Percentiles rank a stretch among this genome's conserved stretches.
phyloP scores from a whole-genome alignment of 2,329 filamentous ascomycete genomes.

The Aspergillus clavatus region DNA sequence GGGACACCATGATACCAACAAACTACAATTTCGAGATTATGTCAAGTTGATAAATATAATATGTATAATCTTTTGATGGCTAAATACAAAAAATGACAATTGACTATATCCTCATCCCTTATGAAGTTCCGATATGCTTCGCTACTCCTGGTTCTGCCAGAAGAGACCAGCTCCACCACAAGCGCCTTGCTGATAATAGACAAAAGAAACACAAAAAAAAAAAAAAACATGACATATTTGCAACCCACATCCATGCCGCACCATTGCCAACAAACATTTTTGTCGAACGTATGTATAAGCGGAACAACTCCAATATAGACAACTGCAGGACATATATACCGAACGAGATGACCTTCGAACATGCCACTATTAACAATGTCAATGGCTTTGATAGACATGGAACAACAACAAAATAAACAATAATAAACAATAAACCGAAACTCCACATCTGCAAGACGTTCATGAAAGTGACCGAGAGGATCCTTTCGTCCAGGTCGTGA shows the following conservation, averaged over 20 bases:
- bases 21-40: not conserved
- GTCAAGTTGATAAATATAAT: not conserved
- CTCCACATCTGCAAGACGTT: not conserved
- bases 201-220: conserved; percentile 4
- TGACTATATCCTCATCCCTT: not conserved
- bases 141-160: not conserved
- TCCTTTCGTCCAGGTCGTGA: conserved; percentile 25
- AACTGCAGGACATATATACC: conserved; percentile 10
- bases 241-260: conserved; percentile 5
- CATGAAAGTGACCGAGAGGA: conserved; percentile 10
- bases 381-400: conserved; percentile 11
- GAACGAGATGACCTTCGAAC: conserved; percentile 1
- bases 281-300: conserved; percentile 4
- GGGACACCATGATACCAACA: no score
- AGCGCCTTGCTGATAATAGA: conserved; percentile 16
- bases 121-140: not conserved
- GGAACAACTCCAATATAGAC: conserved; percentile 2
- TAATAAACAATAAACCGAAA: conserved; percentile 3
- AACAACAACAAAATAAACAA: conserved; percentile 9
- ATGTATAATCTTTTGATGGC: no score
- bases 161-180: conserved; percentile 27
- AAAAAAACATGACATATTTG: conserved; percentile 1
- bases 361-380: conserved; percentile 1
- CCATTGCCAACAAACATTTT: conserved; percentile 8
- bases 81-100: not conserved